A percentile compares a stretch with the other conserved stretches of the same genome.
phyloP scores from a whole-genome alignment of 2,329 filamentous ascomycete species.

The Phyllosticta ampelicida region DNA sequence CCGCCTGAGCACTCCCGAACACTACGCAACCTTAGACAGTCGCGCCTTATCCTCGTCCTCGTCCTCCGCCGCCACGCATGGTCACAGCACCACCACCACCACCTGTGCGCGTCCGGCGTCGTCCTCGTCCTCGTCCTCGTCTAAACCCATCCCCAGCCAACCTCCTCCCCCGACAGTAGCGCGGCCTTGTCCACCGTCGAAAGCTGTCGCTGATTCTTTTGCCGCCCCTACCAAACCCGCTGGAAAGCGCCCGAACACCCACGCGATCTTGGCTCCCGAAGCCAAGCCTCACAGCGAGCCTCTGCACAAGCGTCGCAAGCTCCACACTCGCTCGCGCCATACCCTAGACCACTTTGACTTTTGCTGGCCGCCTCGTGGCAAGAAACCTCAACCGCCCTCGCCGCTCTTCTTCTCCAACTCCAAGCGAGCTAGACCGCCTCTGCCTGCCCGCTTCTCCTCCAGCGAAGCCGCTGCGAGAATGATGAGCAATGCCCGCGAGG shows the following conservation, averaged over 20 bases:
- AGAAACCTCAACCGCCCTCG: constrained; percentile 30
- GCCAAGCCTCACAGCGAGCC: constrained; percentile 17
- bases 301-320: constrained; percentile 25
- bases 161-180: constrained; percentile 11
- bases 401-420: constrained; percentile 45
- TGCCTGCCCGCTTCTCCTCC: constrained; percentile 46
- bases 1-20: constrained; percentile 16
- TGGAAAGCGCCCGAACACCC: constrained; percentile 5
- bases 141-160: not conserved
- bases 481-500: constrained; percentile 41
- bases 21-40: constrained; percentile 14
- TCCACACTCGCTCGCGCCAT: constrained; percentile 21
- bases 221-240: constrained; percentile 9
- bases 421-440: constrained; percentile 30
- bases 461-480: constrained; percentile 49
- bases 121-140: not conserved
- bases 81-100: not conserved
- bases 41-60: constrained; percentile 12
- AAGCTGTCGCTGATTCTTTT: constrained; percentile 13
- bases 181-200: constrained; percentile 10
- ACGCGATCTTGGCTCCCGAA: not conserved
- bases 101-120: not conserved
- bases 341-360: constrained; percentile 28
- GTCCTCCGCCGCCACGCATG: constrained; percentile 1
- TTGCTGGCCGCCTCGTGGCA: constrained; percentile 15